phyloP scores from a whole-genome alignment of 2,329 filamentous ascomycete species.

The Colletotrichum neosansevieriae region DNA sequence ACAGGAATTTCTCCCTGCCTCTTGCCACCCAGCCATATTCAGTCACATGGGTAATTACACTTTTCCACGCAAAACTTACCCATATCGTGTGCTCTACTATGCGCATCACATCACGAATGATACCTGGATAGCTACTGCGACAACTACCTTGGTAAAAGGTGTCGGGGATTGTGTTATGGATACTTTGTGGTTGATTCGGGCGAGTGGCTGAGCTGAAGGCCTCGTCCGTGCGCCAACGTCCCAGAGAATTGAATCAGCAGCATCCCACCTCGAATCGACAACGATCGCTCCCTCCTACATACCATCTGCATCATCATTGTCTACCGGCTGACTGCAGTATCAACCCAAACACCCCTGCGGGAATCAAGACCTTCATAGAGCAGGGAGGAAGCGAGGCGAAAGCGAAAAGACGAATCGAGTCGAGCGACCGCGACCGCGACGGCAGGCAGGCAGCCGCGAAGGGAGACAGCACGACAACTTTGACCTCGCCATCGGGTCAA shows the following conservation, averaged over 20 bases:
- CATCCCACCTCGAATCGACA: conserved; percentile 3
- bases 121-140: too few species aligned
- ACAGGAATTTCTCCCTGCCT: too few species aligned
- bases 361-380: neutral
- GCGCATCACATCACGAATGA: too few species aligned
- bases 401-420: conserved; percentile 5
- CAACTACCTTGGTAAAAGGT: too few species aligned
- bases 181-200: neutral
- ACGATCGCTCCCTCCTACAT: neutral
- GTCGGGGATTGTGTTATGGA: too few species aligned
- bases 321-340: neutral
- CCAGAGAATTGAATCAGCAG: conserved; percentile 28
- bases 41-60: too few species aligned
- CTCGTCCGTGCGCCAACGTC: conserved; percentile 30
- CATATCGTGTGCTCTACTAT: too few species aligned
- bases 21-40: too few species aligned
- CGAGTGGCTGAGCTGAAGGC: conserved; percentile 28
- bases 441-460: conserved; percentile 7
- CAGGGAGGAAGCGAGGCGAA: too few species aligned
- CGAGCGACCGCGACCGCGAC: conserved; percentile 17
- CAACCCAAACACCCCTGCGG: neutral
- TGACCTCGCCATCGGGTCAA: neutral
- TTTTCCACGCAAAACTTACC: too few species aligned
- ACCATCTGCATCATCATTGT: conserved; percentile 1
- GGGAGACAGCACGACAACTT: neutral